A percentile compares a stretch with the other conserved stretches of the same genome.
Conservation (phyloP, 2,329 filamentous ascomycete genomes). For the Aspergillus fructus region DNA sequence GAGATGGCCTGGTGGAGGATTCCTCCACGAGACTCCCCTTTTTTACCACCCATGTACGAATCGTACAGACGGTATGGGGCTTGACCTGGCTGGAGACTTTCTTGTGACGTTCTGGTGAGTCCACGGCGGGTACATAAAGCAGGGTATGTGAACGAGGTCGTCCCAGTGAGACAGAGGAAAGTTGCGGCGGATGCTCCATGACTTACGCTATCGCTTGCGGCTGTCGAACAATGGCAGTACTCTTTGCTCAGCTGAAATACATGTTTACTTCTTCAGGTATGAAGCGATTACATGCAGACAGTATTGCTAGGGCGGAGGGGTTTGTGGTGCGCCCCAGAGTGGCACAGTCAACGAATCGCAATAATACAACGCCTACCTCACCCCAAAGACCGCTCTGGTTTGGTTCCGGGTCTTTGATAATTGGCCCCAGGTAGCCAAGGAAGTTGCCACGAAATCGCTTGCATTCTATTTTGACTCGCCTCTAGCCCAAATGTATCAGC, state of each 20-base stretch:
- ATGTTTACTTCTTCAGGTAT: conserved; percentile 6
- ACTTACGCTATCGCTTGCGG: not conserved
- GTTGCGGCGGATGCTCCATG: conserved; percentile 1
- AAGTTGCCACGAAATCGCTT: not conserved
- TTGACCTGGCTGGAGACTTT: conserved; percentile 21
- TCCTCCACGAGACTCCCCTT: conserved; percentile 28
- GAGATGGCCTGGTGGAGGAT: conserved; percentile 21
- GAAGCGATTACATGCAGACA: conserved; percentile 17
- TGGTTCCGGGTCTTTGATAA: not conserved
- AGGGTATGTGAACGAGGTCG: conserved; percentile 5
- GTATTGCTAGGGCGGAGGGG: conserved; percentile 22
- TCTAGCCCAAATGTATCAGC: not conserved
- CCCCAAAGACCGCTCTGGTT: not conserved
- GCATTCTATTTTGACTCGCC: not conserved
- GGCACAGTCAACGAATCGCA: conserved; percentile 18
- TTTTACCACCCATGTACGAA: conserved; percentile 26
- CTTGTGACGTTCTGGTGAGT: conserved; percentile 13
- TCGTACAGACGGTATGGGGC: conserved; percentile 25
- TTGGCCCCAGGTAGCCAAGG: not conserved
- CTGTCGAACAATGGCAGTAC: not conserved
- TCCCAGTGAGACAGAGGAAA: conserved; percentile 7
- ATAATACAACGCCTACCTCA: conserved; percentile 11
- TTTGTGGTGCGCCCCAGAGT: conserved; percentile 17
- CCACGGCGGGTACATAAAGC: conserved; percentile 16
- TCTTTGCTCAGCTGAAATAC: conserved; percentile 10